Percentiles rank a stretch among this genome's conserved stretches.
phyloP scores from a whole-genome alignment of 164 flowering plant species.

The Vitis riparia region DNA sequence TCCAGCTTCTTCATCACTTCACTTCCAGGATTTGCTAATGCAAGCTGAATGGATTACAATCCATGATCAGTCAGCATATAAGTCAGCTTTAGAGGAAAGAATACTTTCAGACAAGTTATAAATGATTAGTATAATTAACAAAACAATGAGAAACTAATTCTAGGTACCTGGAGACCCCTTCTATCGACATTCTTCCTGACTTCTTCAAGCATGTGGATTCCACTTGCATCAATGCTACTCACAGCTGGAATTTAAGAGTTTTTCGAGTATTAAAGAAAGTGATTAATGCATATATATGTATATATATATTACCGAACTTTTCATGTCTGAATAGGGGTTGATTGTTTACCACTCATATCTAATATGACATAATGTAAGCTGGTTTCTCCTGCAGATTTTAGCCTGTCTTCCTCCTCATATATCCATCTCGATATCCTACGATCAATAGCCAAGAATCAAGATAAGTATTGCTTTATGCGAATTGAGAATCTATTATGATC shows the following conservation, averaged over 20 bases:
- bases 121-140: too few relatives aligned
- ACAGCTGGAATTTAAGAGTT: constrained; percentile 41
- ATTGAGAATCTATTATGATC: too few relatives aligned
- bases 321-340: background rate
- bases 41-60: constrained; percentile 34
- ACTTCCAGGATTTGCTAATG: constrained; percentile 67
- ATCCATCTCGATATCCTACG: constrained; percentile 62
- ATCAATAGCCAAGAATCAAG: background rate
- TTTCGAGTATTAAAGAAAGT: background rate
- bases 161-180: constrained; percentile 59
- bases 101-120: too few relatives aligned
- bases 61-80: background rate
- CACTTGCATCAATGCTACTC: constrained; percentile 80
- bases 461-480: too few relatives aligned
- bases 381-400: constrained; percentile 38
- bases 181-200: constrained; percentile 51
- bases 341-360: constrained; percentile 57
- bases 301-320: too few relatives aligned
- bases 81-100: background rate
- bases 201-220: constrained; percentile 74
- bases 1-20: constrained; percentile 79
- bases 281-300: background rate
- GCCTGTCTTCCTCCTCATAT: constrained; percentile 70
- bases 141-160: background rate
- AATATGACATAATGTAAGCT: constrained; percentile 67